Evolutionary conservation across 2,329 filamentous ascomycete genomes (phyloP), one percentile per base, ranked within the genome.

Genomic region (Botrytis fabae): DNA sequence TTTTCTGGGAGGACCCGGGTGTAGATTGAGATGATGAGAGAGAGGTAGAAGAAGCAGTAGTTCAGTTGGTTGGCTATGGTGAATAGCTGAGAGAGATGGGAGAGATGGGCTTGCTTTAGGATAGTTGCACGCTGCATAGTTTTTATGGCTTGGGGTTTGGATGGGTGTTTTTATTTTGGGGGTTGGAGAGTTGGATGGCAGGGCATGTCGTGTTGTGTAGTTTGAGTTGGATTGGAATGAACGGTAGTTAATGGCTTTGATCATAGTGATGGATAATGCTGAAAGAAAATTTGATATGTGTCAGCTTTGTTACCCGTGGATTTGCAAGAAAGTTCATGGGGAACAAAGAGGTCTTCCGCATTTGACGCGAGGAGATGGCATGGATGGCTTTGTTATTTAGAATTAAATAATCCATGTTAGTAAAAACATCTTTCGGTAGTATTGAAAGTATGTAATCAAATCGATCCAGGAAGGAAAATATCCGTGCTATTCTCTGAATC

Each of bases 401-500:
- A 7, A 18, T 14, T 44, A 16, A 16, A 44, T 54, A 9, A 54
- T 54, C n/a, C 25, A n/a, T n/a, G 16, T n/a, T 54, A 54, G 48
- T 25, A 5, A n/a, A 25, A 7, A 51, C 2, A 14, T 1, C 3
- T n/a, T 38, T 25, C 22, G 12, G 46, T 12, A n/a, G 10, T n/a
- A 14, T n/a, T 51, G 48, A n/a, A 10, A n/a, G 48, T 12, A 51
- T 51, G 10, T 51, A n/a, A 14, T n/a, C 48, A 51, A n/a, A 14
- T n/a, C 48, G 25, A 51, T 51, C 22, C 1, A 51, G 2, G 7
- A 51, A 10, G 1, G 10, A 6, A n/a, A 51, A n/a, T 51, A 22
- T n/a, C 22, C 1, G 4, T n/a, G 4, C 18, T 14, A 1, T n/a
- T 14, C 0, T 51, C 10, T 12, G 4, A 2, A 4, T 5, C 5